Evolutionary conservation across 495 filamentous ascomycete genomes (phyloP).

Genomic region (Xylaria curta): DNA sequence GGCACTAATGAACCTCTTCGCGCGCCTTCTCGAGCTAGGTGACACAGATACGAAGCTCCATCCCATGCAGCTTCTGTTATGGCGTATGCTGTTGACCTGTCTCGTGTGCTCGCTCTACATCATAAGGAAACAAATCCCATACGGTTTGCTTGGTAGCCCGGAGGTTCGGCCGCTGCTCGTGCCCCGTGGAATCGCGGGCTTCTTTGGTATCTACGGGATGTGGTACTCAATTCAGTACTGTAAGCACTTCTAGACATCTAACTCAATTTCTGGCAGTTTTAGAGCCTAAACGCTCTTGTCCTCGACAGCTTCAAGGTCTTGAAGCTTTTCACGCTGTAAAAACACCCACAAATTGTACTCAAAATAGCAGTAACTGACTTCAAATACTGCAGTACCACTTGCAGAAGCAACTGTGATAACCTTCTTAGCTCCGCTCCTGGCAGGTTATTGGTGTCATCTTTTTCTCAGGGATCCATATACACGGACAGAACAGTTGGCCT

Average conservation of each 20-base stretch:
- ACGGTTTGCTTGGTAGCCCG: conserved; percentile 73
- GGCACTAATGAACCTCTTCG: conserved; percentile 85
- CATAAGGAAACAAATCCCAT: conserved; percentile 68
- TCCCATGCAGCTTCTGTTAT: conserved; percentile 90
- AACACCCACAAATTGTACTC: neutral
- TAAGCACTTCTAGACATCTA: neutral
- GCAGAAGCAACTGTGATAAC: conserved; percentile 93
- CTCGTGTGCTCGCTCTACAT: conserved; percentile 74
- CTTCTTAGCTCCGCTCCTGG: conserved; percentile 81
- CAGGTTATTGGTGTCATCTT: conserved; percentile 83
- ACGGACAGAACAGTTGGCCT: conserved; percentile 75
- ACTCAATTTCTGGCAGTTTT: no score
- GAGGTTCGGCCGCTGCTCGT: conserved; percentile 72
- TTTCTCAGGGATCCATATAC: conserved; percentile 81
- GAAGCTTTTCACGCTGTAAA: neutral
- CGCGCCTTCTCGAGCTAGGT: conserved; percentile 77
- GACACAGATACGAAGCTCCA: conserved; percentile 64
- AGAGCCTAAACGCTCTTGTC: neutral
- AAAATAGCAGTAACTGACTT: neutral
- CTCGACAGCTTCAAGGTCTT: neutral
- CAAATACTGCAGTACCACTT: conserved; percentile 61
- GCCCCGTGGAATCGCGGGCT: conserved; percentile 73
- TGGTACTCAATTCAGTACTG: conserved; percentile 76
- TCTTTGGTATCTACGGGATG: conserved; percentile 76
- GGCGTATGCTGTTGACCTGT: conserved; percentile 79